Base-by-base conservation (phyloP, 768 basidiomycete species). In the Udeniomyces megalosporus region DNA sequence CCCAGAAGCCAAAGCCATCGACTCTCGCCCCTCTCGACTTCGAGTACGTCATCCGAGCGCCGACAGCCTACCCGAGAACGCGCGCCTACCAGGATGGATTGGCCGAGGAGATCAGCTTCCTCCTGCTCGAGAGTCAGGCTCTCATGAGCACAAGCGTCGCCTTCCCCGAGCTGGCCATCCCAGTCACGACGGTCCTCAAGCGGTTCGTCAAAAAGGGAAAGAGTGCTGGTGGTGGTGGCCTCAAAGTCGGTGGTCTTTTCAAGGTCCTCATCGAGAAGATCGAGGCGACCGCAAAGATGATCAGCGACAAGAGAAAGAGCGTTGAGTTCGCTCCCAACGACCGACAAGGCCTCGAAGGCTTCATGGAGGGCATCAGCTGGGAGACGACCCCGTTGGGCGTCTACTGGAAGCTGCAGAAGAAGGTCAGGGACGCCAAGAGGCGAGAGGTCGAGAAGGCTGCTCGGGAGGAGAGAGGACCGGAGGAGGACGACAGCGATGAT, bases 121-220 rank as follows among this genome's bases (percentile, higher is more conserved):
- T 88, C 29, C 77, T 93, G 26, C 83, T 83, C 1, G 89, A 91
- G 69, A 81, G 90, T 58, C 78, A 82, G 32, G 83, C 81, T 34
- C 76, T 81, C 0, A 82, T 92, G 0, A 85, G 88, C 53, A 85
- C 82, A 0, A 87, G 85, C 72, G 83, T 96, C 63, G 88, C 88
- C 0, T 97, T 95, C 78, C 93, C 95, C 2, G 95, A 99, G 74
- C 79, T 93, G 45, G 78, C 82, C 15, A 80, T 96, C 14, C 91
- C 92, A 2, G 76, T 91, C 42, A 74, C 83, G 17, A 78, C 86
- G 12, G 76, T 81, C 1, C 76, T 99, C 55, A 82, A 82, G 48
- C 84, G 85, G 67, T 78, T 80, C 59, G 68, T 92, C 67, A 96
- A 95, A 73, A 76, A 74, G 44, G 55, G 62, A 22, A 65, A 71